These are phyloP conservation scores for Candida tallmaniae DNA, from an alignment of 805 yeast species.

Conservation along the genomic window DNA sequence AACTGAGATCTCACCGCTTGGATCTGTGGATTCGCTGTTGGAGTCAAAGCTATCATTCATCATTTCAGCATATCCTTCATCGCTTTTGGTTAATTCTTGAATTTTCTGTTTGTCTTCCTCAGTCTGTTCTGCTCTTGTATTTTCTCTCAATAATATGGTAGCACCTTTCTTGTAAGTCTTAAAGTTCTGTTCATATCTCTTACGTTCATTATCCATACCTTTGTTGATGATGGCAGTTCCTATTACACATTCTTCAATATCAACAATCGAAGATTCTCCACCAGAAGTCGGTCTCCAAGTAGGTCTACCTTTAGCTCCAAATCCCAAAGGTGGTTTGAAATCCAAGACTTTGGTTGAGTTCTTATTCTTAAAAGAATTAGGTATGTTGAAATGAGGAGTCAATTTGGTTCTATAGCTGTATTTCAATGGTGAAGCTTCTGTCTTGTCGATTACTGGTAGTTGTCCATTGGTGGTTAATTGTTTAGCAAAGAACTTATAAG, in stretches of 20 bases:
- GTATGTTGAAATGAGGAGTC: slow-evolving; percentile 91
- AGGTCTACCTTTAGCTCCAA: slow-evolving; percentile 81
- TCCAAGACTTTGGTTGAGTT: slow-evolving; percentile 16
- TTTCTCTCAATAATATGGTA: slow-evolving; percentile 79
- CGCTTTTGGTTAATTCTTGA: too few species aligned
- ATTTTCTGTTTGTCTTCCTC: slow-evolving; percentile 7
- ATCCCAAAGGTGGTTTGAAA: slow-evolving; percentile 72
- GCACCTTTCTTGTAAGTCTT: slow-evolving; percentile 69
- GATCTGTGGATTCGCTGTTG: slow-evolving; percentile 5
- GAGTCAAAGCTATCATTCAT: slow-evolving; percentile 39
- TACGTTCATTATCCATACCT: slow-evolving; percentile 70
- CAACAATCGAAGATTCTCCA: slow-evolving; percentile 65
- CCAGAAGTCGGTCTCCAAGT: slow-evolving; percentile 57
- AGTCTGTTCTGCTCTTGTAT: slow-evolving; percentile 43
- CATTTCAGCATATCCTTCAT: slow-evolving; percentile 7
- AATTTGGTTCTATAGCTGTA: slow-evolving; percentile 84
- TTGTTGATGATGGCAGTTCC: slow-evolving; percentile 76
- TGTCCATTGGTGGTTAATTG: slow-evolving; percentile 38
- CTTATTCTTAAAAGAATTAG: slow-evolving; percentile 35
- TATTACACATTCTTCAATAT: slow-evolving; percentile 90
- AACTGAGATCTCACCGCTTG: slow-evolving; percentile 25
- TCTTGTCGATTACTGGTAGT: slow-evolving; percentile 59
- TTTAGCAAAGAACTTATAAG: slow-evolving; percentile 75
- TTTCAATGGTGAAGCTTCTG: slow-evolving; percentile 73
- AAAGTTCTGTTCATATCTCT: slow-evolving; percentile 44